These are phyloP conservation scores for Begonia loranthoides DNA, from an alignment of 306 rosid genomes.

Conservation along the genomic window DNA sequence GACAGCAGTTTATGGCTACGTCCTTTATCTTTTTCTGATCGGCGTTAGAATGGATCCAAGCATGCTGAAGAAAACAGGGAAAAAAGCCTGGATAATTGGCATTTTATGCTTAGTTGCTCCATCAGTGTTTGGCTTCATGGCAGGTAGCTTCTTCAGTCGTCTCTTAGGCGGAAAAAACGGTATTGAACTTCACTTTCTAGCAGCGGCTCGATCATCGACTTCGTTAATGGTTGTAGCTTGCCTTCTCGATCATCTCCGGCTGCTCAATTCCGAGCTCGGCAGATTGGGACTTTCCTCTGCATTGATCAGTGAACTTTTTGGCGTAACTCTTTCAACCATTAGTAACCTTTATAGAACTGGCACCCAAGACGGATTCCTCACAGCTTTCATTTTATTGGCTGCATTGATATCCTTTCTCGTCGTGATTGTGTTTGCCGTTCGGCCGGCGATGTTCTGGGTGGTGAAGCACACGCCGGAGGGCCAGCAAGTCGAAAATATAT, in stretches of 20 bases:
- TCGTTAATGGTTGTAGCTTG: constrained; percentile 35
- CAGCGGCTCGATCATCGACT: constrained; percentile 12
- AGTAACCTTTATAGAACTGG: neutral
- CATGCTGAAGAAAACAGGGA: constrained; percentile 21
- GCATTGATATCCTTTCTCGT: neutral
- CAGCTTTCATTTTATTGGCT: neutral
- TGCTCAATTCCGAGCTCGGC: constrained; percentile 56
- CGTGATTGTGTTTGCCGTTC: constrained; percentile 11
- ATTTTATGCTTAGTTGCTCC: constrained; percentile 23
- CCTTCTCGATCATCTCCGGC: constrained; percentile 35
- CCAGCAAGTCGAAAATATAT: constrained; percentile 27
- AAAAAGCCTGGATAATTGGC: constrained; percentile 22
- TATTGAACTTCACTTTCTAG: constrained; percentile 4
- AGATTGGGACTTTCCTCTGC: constrained; percentile 36
- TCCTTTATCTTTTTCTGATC: constrained; percentile 38
- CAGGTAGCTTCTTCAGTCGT: neutral
- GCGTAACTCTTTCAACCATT: neutral
- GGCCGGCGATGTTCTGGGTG: constrained; percentile 52
- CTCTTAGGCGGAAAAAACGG: accelerated
- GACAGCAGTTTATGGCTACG: constrained; percentile 34
- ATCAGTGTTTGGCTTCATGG: constrained; percentile 10
- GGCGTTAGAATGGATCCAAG: constrained; percentile 59
- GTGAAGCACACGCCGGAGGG: constrained; percentile 54
- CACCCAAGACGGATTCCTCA: neutral
- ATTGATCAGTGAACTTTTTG: constrained; percentile 31